Conservation (phyloP, 169 alveolate genomes). For the Eimeria tenella region DNA sequence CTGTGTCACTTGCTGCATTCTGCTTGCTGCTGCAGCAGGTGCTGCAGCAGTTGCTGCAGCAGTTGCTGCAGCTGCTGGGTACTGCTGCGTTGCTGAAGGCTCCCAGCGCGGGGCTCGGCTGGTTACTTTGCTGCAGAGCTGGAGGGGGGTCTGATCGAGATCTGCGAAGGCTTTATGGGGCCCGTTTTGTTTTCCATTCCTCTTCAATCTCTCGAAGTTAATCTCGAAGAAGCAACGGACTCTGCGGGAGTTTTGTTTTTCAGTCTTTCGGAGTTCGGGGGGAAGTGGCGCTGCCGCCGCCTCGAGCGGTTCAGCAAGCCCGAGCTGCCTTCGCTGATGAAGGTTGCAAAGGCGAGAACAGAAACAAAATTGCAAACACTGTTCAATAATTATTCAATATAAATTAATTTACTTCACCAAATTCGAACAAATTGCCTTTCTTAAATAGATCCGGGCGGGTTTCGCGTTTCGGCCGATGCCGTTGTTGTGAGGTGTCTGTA, state of each 20-base stretch:
- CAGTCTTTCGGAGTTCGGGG: slow-evolving; percentile 39
- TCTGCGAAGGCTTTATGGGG: slow-evolving; percentile 74
- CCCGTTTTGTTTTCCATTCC: slow-evolving; percentile 46
- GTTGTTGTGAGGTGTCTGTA: too few species aligned
- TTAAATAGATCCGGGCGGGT: too few species aligned
- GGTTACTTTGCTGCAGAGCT: slow-evolving; percentile 48
- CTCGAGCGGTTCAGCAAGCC: slow-evolving; percentile 29
- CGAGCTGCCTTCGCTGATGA: slow-evolving; percentile 20
- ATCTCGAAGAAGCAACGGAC: neutral
- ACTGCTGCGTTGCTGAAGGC: too few species aligned
- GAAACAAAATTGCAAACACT: too few species aligned
- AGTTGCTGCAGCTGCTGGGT: too few species aligned
- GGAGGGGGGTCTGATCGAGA: slow-evolving; percentile 61
- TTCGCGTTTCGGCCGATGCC: too few species aligned
- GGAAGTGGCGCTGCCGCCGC: slow-evolving; percentile 67
- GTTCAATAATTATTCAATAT: neutral
- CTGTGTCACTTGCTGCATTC: too few species aligned
- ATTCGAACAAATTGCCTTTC: too few species aligned
- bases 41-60: too few species aligned
- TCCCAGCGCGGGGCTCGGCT: too few species aligned
- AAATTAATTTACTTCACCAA: too few species aligned
- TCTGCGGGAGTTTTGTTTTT: slow-evolving; percentile 8
- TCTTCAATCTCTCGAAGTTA: slow-evolving; percentile 8
- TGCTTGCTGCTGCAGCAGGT: too few species aligned
- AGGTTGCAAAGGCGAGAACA: slow-evolving; percentile 31